These are phyloP conservation scores for Phytophthora nicotianae DNA, from an alignment of 352 stramenopile species.

Conservation along the genomic window DNA sequence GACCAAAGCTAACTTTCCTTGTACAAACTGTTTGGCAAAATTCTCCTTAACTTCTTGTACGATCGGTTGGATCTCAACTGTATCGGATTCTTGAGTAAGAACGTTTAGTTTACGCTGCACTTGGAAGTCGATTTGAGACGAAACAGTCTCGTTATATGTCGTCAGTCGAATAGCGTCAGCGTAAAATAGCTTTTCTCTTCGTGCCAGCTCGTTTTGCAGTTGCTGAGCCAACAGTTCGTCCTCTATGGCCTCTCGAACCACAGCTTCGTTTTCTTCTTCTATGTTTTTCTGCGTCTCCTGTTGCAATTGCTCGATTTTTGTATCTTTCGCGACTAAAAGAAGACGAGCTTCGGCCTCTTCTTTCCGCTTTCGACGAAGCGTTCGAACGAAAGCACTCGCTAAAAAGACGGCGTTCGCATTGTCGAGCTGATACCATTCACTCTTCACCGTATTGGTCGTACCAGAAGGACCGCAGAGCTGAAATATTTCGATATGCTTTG, in stretches of 20 bases:
- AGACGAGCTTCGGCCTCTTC: constrained; percentile 43
- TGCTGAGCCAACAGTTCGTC: constrained; percentile 40
- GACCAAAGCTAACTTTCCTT: constrained; percentile 57
- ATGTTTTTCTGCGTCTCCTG: constrained; percentile 51
- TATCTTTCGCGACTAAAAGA: constrained; percentile 39
- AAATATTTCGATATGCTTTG: neutral
- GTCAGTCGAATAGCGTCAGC: constrained; percentile 59
- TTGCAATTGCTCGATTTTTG: constrained; percentile 48
- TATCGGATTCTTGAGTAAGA: constrained; percentile 21
- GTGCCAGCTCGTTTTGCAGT: constrained; percentile 42
- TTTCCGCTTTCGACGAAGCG: constrained; percentile 34
- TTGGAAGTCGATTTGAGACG: constrained; percentile 71
- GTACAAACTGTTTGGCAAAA: constrained; percentile 61
- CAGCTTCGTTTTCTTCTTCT: constrained; percentile 37
- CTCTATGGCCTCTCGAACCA: constrained; percentile 39
- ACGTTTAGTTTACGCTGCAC: constrained; percentile 53
- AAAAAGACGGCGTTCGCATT: constrained; percentile 58
- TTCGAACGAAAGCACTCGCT: constrained; percentile 46
- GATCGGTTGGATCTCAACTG: constrained; percentile 21
- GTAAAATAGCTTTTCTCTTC: constrained; percentile 50
- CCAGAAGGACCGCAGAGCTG: constrained; percentile 28
- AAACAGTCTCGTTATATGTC: constrained; percentile 73
- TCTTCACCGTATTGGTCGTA: constrained; percentile 1
- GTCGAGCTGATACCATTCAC: constrained; percentile 48
- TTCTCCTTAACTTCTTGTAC: constrained; percentile 51